phyloP scores from a whole-genome alignment of 2,329 filamentous ascomycete genomes.

The Colletotrichum scovillei region DNA sequence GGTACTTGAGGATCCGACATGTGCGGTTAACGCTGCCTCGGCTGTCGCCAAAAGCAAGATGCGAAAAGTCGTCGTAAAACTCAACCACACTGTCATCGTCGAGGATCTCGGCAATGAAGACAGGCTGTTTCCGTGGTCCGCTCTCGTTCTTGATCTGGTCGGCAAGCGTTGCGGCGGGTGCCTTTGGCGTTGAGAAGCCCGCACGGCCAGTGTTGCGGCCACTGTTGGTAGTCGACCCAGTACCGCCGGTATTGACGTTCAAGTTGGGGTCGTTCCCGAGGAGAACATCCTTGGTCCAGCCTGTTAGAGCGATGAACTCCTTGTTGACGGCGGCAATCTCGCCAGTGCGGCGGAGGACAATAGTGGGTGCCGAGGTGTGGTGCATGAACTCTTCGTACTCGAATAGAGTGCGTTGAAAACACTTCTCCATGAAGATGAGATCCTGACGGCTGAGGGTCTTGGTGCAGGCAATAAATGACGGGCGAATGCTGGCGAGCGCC shows the following conservation, averaged over 20 bases:
- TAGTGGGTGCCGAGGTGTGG: slow-evolving; percentile 87
- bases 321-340: slow-evolving; percentile 97
- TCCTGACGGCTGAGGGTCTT: slow-evolving; percentile 90
- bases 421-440: slow-evolving; percentile 97
- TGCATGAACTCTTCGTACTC: slow-evolving; percentile 95
- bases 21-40: slow-evolving; percentile 85
- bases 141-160: slow-evolving; percentile 53
- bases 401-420: slow-evolving; percentile 90
- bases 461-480: slow-evolving; percentile 92
- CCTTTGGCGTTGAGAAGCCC: slow-evolving; percentile 63
- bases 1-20: slow-evolving; percentile 91
- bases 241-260: slow-evolving; percentile 81
- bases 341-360: slow-evolving; percentile 91
- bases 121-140: slow-evolving; percentile 72
- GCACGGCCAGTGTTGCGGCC: slow-evolving; percentile 54
- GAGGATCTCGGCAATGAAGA: slow-evolving; percentile 91
- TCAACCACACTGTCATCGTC: slow-evolving; percentile 94
- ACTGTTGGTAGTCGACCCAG: slow-evolving; percentile 55
- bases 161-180: slow-evolving; percentile 54
- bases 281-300: slow-evolving; percentile 91
- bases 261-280: slow-evolving; percentile 88
- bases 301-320: slow-evolving; percentile 95
- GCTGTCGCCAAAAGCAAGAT: slow-evolving; percentile 91
- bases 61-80: slow-evolving; percentile 96
- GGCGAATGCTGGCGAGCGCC: slow-evolving; percentile 88